phyloP scores from a whole-genome alignment of 83 land plant genomes.

The Diphasiastrum complanatum region DNA sequence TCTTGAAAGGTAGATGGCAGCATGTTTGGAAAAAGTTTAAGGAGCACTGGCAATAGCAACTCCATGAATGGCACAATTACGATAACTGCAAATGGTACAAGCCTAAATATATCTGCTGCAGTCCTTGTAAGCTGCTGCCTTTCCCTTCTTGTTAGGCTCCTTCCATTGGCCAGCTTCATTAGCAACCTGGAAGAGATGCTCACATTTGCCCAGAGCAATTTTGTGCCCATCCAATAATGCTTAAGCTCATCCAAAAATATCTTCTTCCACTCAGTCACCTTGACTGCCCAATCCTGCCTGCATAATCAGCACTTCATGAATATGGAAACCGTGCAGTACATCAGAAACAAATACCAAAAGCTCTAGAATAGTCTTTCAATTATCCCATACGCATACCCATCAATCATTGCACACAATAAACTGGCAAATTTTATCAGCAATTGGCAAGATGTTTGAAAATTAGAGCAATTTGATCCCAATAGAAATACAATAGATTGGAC shows the following conservation, averaged over 20 bases:
- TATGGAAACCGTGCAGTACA: background rate
- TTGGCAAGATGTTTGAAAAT: no score
- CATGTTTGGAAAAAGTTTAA: constrained; percentile 15
- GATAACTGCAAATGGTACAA: constrained; percentile 10
- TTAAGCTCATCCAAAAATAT: background rate
- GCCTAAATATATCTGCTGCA: constrained; percentile 11
- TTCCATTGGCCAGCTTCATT: background rate
- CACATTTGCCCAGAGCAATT: constrained; percentile 4
- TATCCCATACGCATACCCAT: no score
- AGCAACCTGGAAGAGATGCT: constrained; percentile 8
- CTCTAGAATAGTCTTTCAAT: no score
- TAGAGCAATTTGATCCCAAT: no score
- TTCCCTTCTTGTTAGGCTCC: constrained; percentile 2
- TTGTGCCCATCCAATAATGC: constrained; percentile 15
- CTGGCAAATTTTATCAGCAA: no score
- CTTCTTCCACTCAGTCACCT: constrained; percentile 13
- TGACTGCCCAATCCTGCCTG: constrained; percentile 13
- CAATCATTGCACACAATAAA: no score
- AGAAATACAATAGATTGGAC: no score
- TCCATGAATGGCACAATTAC: constrained; percentile 13
- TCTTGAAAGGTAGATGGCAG: constrained; percentile 16
- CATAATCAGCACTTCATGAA: background rate
- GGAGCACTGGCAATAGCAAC: constrained; percentile 9
- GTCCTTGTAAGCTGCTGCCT: constrained; percentile 16
- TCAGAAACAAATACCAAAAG: no score